Evolutionary conservation across 257 asterid species (phyloP).

Genomic region (Solanum tarijense): DNA sequence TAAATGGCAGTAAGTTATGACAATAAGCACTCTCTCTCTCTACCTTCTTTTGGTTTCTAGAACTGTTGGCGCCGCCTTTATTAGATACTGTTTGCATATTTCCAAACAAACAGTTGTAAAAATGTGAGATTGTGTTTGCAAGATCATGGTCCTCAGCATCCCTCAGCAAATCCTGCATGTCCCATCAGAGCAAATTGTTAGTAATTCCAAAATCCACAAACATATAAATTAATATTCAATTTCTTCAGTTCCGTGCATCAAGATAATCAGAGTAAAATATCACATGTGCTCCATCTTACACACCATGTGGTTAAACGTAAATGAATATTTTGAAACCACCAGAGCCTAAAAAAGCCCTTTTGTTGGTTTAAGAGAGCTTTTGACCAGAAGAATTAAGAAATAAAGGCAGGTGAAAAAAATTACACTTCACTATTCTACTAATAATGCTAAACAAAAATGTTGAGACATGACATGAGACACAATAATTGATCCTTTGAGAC

Average conservation of each 20-base stretch:
- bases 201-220: background rate
- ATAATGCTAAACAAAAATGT: background rate
- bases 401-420: background rate
- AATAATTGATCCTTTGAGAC: background rate
- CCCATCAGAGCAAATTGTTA: background rate
- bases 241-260: background rate
- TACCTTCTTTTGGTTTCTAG: constrained; percentile 64
- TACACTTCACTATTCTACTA: background rate
- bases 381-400: background rate
- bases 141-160: constrained; percentile 85
- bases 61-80: constrained; percentile 34
- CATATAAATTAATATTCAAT: background rate
- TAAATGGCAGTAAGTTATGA: background rate
- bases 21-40: background rate
- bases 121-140: constrained; percentile 61
- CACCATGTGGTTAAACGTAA: background rate
- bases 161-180: constrained; percentile 65
- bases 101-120: constrained; percentile 73
- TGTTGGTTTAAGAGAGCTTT: background rate
- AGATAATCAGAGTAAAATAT: background rate
- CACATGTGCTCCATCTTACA: background rate
- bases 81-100: constrained; percentile 29
- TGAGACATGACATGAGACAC: background rate
- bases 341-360: background rate
- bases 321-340: background rate